Conservation (phyloP, 2,329 filamentous ascomycete genomes). For the Pseudocercospora eumusae region DNA sequence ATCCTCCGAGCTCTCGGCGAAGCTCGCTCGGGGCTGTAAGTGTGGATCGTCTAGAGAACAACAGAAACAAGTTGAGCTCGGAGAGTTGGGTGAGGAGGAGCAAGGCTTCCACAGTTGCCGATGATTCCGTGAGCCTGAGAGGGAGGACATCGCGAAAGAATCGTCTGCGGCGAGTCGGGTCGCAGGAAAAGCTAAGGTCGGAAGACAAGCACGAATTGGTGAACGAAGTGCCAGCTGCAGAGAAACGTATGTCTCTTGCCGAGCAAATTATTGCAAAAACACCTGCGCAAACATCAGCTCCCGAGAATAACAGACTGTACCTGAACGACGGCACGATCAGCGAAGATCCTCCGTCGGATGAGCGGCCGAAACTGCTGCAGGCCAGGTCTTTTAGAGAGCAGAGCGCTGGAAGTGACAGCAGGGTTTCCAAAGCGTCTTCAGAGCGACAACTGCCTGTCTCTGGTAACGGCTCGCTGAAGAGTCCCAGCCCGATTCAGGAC, state of each 20-base stretch:
- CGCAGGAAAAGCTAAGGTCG: conserved; percentile 31
- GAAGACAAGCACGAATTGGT: conserved; percentile 8
- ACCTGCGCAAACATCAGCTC: conserved; percentile 43
- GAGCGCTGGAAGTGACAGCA: conserved; percentile 17
- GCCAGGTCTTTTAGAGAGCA: conserved; percentile 14
- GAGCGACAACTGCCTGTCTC: conserved; percentile 17
- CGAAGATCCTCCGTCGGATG: conserved; percentile 25
- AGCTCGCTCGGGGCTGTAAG: conserved; percentile 24
- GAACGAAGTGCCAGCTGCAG: neutral
- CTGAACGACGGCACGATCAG: conserved; percentile 31
- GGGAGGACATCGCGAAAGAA: conserved; percentile 26
- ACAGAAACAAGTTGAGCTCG: conserved; percentile 40
- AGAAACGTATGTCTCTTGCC: conserved; percentile 26
- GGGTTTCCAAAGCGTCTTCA: conserved; percentile 12
- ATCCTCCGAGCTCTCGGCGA: conserved; percentile 21
- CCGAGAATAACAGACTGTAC: conserved; percentile 38
- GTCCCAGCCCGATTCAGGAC: conserved; percentile 35
- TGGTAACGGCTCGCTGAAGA: conserved; percentile 25
- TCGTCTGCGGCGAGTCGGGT: conserved; percentile 29
- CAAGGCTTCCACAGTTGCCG: conserved; percentile 23
- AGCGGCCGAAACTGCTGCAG: conserved; percentile 22
- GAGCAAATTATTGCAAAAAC: conserved; percentile 35
- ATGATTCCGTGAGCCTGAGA: conserved; percentile 28
- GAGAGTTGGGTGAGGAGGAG: conserved; percentile 38
- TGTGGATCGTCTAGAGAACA: conserved; percentile 31